Base-by-base conservation (phyloP, 1,284 basidiomycete species). In the Boletus semigastroideus region DNA sequence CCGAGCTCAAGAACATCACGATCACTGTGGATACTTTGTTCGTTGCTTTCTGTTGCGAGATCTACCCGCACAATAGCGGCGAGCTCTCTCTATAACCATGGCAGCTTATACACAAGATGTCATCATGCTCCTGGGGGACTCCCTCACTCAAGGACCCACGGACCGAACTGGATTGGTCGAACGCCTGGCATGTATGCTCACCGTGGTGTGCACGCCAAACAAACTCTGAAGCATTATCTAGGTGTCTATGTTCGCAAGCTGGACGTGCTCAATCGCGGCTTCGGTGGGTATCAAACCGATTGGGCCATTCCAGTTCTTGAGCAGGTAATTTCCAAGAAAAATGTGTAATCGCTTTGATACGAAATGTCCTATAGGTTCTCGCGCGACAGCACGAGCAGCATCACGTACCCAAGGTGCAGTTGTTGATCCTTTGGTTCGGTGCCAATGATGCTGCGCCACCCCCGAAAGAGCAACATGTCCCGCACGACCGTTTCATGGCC, bases 401-500 rank as follows among this genome's bases (percentile, higher is more conserved):
- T 41, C 72, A 76, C 42, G 74, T 74, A 42, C 81, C 80, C n/a
- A 83, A 80, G 55, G 78, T 93, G 42, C 81, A 80, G 43, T 70
- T 95, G 19, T 74, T 95, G 54, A 83, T 82, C 12, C 86, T 96
- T 64, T 96, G 92, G 92, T 91, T 90, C 59, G 93, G 92, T 46
- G 90, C 91, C 11, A 95, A 95, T 69, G 93, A 94, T 65, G 79
- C 90, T 14, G 78, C 79, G 58, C 72, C 87, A 31, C 70, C 73
- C 41, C 82, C 78, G 16, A 82, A 73, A 38, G 65, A 72, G n/a
- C 86, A 87, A 58, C 82, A 90, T 65, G 81, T 94, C 48, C 85
- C 91, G 1, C 72, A 92, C 19, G 71, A 76, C 19, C 74, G 76
- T 36, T 96, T 85, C 77, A 78, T 75, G 43, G 64, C 71, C 46